Evolutionary conservation across 176 grass and related monocot genomes (phyloP).

Genomic region (Oryza meridionalis): DNA sequence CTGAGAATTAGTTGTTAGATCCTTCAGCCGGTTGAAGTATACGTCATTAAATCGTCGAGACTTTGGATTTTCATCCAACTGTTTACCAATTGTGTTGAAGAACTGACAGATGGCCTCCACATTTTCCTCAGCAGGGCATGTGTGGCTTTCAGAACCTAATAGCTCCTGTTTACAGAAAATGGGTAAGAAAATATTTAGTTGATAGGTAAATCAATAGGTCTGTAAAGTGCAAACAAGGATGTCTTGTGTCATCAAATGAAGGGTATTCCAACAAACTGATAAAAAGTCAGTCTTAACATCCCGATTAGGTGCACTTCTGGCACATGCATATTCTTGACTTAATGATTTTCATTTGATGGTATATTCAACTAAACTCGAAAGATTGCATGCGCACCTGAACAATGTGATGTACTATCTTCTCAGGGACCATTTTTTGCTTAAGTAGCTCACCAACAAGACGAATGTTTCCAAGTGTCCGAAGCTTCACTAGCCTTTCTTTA

Average conservation of each 20-base stretch:
- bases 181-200: not conserved
- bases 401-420: constrained; percentile 79
- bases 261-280: not conserved
- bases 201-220: not conserved
- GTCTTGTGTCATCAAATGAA: not conserved
- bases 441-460: constrained; percentile 65
- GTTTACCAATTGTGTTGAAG: constrained; percentile 67
- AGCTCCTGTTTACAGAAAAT: constrained; percentile 57
- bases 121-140: constrained; percentile 69
- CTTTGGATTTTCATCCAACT: constrained; percentile 58
- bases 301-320: not conserved
- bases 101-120: constrained; percentile 75
- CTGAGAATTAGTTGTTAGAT: constrained; percentile 51
- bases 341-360: not conserved
- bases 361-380: not conserved
- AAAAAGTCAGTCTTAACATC: not conserved
- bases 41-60: constrained; percentile 58
- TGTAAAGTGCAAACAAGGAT: not conserved
- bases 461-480: constrained; percentile 70
- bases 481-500: constrained; percentile 65
- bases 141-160: constrained; percentile 60
- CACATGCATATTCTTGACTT: not conserved
- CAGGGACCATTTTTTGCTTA: constrained; percentile 75
- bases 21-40: constrained; percentile 63
- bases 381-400: constrained; percentile 56